Percentiles rank a stretch among this genome's conserved stretches.
phyloP scores from a whole-genome alignment of 305 asterid genomes.

The Fraxinus floribunda region DNA sequence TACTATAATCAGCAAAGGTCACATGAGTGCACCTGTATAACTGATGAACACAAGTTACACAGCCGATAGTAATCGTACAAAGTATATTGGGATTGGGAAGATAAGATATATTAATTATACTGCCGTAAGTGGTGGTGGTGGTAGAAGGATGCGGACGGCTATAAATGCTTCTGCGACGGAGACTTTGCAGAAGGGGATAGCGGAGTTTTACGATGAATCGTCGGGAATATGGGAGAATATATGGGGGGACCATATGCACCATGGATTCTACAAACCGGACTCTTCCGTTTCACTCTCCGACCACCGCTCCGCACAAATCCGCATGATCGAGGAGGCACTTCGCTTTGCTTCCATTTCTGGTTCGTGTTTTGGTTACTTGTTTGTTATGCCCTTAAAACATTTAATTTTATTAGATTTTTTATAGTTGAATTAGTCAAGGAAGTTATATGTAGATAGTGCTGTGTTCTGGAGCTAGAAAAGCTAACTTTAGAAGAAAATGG shows the following conservation, averaged over 20 bases:
- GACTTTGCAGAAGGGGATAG: slow-evolving; percentile 69
- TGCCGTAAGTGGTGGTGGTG: not conserved
- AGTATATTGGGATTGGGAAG: not conserved
- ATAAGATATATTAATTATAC: not conserved
- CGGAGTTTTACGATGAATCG: slow-evolving; percentile 90
- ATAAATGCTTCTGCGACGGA: slow-evolving; percentile 29
- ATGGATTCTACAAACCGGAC: slow-evolving; percentile 68
- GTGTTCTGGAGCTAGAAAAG: not conserved
- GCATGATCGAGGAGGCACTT: slow-evolving; percentile 88
- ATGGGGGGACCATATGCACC: slow-evolving; percentile 99
- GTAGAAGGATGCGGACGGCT: slow-evolving; percentile 5
- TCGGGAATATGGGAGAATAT: slow-evolving; percentile 86
- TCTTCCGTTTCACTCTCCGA: slow-evolving; percentile 57
- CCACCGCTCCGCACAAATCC: slow-evolving; percentile 89
- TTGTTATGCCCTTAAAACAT: not conserved
- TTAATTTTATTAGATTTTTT: not conserved
- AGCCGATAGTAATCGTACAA: not conserved
- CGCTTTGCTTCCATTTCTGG: slow-evolving; percentile 71
- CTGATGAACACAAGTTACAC: not conserved
- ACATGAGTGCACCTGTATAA: not conserved
- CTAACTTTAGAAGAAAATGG: not conserved
- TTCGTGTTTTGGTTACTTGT: slow-evolving; percentile 5
- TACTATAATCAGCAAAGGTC: not conserved
- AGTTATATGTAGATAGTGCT: not conserved
- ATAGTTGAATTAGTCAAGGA: not conserved